Evolutionary conservation across 192 early-diverging fungal species (phyloP).

Genomic region (Coemansia brasiliensis): DNA sequence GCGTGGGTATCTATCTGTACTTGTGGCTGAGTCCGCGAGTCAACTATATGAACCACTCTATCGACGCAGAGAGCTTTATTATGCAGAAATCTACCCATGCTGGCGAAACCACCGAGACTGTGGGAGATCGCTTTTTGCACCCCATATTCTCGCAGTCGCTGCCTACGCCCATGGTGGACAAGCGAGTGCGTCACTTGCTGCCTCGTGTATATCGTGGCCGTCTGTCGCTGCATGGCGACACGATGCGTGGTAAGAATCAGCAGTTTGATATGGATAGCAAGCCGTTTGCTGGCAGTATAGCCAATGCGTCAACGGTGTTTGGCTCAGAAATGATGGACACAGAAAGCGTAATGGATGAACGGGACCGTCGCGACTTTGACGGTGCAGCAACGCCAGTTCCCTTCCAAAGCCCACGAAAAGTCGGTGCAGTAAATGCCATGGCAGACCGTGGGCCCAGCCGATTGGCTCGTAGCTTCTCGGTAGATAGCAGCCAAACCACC

Average conservation of each 20-base stretch:
- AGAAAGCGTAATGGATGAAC: conserved; percentile 50
- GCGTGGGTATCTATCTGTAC: conserved; percentile 56
- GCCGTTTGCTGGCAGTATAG: conserved; percentile 20
- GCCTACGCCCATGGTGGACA: conserved; percentile 68
- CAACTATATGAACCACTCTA: conserved; percentile 58
- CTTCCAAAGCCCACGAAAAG: conserved; percentile 8
- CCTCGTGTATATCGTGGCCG: conserved; percentile 62
- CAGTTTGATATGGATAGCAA: conserved; percentile 8
- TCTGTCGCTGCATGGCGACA: conserved; percentile 13
- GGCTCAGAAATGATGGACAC: conserved; percentile 34
- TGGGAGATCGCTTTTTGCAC: conserved; percentile 66
- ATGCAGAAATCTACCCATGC: conserved; percentile 19
- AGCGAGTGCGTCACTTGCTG: conserved; percentile 63
- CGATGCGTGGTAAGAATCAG: neutral
- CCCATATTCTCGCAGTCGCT: conserved; percentile 63
- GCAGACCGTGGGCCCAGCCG: conserved; percentile 14
- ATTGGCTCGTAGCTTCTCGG: conserved; percentile 35
- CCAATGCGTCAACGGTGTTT: conserved; percentile 41
- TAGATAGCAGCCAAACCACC: conserved; percentile 32
- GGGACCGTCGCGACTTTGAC: conserved; percentile 53
- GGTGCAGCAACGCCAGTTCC: conserved; percentile 36
- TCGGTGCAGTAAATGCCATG: neutral
- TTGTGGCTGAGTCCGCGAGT: conserved; percentile 56
- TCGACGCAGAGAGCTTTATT: conserved; percentile 43
- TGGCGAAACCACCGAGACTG: conserved; percentile 19